These are phyloP conservation scores for Thermochaetoides thermophila DNA, from an alignment of 495 filamentous ascomycete species.

Conservation along the genomic window DNA sequence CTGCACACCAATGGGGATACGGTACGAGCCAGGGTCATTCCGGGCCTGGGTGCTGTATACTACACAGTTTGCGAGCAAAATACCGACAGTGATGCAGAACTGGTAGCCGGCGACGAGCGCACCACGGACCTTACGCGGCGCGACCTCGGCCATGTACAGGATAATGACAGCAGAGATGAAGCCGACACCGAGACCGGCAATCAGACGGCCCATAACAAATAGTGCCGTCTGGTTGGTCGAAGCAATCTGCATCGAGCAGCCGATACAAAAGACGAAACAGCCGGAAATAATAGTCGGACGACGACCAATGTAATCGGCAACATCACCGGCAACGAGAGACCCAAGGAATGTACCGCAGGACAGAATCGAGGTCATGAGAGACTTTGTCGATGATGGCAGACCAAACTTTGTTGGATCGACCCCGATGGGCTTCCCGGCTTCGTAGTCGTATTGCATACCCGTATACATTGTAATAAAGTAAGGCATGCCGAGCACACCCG, in stretches of 20 bases:
- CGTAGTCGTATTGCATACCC: slow-evolving; percentile 43
- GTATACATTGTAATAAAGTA: slow-evolving; percentile 46
- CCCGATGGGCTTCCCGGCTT: slow-evolving; percentile 25
- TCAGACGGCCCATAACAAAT: slow-evolving; percentile 50
- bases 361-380: slow-evolving; percentile 58
- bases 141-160: slow-evolving; percentile 58
- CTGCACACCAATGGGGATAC: slow-evolving; percentile 57
- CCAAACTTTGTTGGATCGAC: slow-evolving; percentile 15
- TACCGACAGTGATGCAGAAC: slow-evolving; percentile 61
- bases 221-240: slow-evolving; percentile 22
- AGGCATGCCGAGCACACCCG: slow-evolving; percentile 40
- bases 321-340: slow-evolving; percentile 50
- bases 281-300: slow-evolving; percentile 51
- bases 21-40: slow-evolving; percentile 51
- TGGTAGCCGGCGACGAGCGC: slow-evolving; percentile 64
- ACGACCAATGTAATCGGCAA: slow-evolving; percentile 55
- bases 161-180: slow-evolving; percentile 60
- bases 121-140: slow-evolving; percentile 51
- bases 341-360: slow-evolving; percentile 66
- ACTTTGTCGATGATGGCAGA: slow-evolving; percentile 31
- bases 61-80: slow-evolving; percentile 59
- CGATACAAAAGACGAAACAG: slow-evolving; percentile 46
- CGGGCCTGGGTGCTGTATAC: slow-evolving; percentile 51
- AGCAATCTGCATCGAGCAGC: slow-evolving; percentile 45
- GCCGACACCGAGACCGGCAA: slow-evolving; percentile 58